Evolutionary conservation across 2,329 filamentous ascomycete genomes (phyloP), one percentile per base, ranked within the genome.

Genomic region (Botrytis deweyae): DNA sequence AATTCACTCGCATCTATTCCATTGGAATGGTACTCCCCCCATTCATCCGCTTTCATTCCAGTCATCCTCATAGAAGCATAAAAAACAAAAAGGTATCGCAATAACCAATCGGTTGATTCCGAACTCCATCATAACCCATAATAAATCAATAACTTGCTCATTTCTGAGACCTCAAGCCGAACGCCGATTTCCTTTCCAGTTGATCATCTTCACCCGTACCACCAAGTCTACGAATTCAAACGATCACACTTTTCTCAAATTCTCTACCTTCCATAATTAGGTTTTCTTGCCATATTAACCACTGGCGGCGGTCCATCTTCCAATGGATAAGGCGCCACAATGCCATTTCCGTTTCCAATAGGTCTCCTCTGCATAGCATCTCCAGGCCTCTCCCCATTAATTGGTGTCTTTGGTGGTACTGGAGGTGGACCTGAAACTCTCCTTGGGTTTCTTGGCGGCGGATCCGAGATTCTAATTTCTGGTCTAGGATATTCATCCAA

Each of bases 241-340:
- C 18, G 7, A 38, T 40, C 38, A 18, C 49, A 40, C 64, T 22
- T 22, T 20, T 1, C 4, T 38, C 2, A 20, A 40, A 14, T 42
- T 36, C 59, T 63, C 62, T 52, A 73, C 20, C 74, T 75, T 49
- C 75, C 77, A 63, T 81, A 81, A 64, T 81, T 77, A 14, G 95
- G 95, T 82, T 98, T 98, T 78, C 91, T 89, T 63, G 92, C 90
- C 87, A 94, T 92, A 79, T 97, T 97, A 12, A 97, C 94, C 10
- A 88, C 86, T 4, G 95, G 95, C 29, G 95, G 95, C 42, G 92
- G 91, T 40, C 92, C 92, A 79, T 97, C 92, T 64, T 90, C 91
- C 66, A 93, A 83, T 0, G 95, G 95, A 81, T 98, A 98, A 49
- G 93, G 87, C 14, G 84, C 81, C 1, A 82, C 76, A 9, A 69